These are phyloP conservation scores for Fusarium algeriense DNA, from an alignment of 2,329 filamentous ascomycete genomes.

Conservation along the genomic window DNA sequence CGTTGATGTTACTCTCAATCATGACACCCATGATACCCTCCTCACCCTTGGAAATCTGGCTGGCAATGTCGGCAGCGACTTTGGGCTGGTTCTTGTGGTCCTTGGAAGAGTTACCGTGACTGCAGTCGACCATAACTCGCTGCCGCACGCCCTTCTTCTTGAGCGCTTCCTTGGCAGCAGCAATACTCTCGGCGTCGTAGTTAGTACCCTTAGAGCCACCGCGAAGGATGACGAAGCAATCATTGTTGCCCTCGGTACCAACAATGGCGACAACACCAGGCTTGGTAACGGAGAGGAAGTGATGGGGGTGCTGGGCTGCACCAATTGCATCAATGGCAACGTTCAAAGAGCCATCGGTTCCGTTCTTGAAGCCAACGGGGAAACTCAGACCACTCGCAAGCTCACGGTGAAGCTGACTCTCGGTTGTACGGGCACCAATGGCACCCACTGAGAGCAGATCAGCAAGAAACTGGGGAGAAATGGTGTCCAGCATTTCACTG, in stretches of 20 bases:
- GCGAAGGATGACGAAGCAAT: constrained; percentile 96
- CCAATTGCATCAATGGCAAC: constrained; percentile 97
- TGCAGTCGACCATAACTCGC: constrained; percentile 97
- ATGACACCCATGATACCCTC: constrained; percentile 94
- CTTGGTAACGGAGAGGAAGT: constrained; percentile 98
- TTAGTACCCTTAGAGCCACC: constrained; percentile 95
- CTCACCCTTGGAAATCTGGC: constrained; percentile 89
- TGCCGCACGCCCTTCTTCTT: constrained; percentile 78
- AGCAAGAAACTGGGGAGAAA: constrained; percentile 95
- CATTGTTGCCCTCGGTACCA: constrained; percentile 92
- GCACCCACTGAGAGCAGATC: constrained; percentile 93
- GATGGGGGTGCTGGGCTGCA: constrained; percentile 89
- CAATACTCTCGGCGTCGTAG: constrained; percentile 87
- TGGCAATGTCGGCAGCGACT: constrained; percentile 83
- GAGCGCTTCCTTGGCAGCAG: constrained; percentile 83
- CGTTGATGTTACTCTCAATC: constrained; percentile 98
- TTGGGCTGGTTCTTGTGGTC: constrained; percentile 98
- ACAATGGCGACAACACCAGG: constrained; percentile 95
- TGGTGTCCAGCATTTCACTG: constrained; percentile 97
- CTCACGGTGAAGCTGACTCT: constrained; percentile 95
- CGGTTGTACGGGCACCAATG: constrained; percentile 94
- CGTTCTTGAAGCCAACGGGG: constrained; percentile 99
- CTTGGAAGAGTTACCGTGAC: constrained; percentile 95
- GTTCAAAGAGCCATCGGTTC: constrained; percentile 89
- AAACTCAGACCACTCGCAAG: constrained; percentile 93